Percentiles rank a stretch among this genome's conserved stretches.
Evolutionary conservation across 2,329 filamentous ascomycete species (phyloP).

Genomic region (Aspergillus niger): DNA sequence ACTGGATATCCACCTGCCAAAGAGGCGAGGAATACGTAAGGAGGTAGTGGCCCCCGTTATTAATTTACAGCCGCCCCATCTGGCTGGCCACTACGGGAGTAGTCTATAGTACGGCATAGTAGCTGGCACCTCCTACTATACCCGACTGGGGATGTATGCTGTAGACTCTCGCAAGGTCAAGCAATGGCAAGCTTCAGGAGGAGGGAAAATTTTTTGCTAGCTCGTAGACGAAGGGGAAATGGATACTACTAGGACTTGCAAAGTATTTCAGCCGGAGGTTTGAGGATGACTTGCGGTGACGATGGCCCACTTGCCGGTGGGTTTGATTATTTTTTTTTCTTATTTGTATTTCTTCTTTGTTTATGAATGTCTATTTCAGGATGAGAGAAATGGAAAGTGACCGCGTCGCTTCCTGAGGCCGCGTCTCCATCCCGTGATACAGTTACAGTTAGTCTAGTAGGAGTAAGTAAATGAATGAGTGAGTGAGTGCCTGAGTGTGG

Average conservation of each 20-base stretch:
- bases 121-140: neutral
- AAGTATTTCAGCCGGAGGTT: neutral
- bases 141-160: neutral
- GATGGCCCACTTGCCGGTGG: neutral
- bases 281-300: slow-evolving; percentile 3
- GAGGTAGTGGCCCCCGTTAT: neutral
- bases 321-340: too few relatives aligned
- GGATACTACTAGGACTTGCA: neutral
- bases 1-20: neutral
- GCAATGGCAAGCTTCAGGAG: neutral
- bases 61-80: neutral
- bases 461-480: too few relatives aligned
- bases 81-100: neutral
- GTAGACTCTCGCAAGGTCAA: neutral
- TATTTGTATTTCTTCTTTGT: too few relatives aligned
- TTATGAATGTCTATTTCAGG: neutral
- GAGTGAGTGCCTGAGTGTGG: too few relatives aligned
- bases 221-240: neutral
- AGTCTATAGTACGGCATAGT: neutral
- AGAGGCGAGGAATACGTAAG: neutral
- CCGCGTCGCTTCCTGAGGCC: neutral
- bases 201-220: neutral
- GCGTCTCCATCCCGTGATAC: neutral
- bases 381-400: too few relatives aligned
- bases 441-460: too few relatives aligned